Evolutionary conservation across 2,329 filamentous ascomycete species (phyloP), one percentile per base, ranked within the genome.

Genomic region (Hysterium pulicare): DNA sequence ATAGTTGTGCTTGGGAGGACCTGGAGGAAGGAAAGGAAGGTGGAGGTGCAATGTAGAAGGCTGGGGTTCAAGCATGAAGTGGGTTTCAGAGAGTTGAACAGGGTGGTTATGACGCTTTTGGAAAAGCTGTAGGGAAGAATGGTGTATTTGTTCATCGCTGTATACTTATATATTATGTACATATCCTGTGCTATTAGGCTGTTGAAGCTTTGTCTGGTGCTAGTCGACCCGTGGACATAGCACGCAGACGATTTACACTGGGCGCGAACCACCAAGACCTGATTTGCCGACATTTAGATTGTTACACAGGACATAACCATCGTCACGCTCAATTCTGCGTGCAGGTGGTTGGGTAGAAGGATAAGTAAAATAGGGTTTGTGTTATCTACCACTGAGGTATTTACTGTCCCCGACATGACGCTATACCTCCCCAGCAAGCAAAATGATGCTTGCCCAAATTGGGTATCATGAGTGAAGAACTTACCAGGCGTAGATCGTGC

Each of bases 31-130:
- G 66, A 74, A 13, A 70, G 71, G 33, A 64, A 71, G n/a, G 78
- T 86, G 28, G 90, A 95, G 63, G 79, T 95, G 22, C 88, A 95
- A 59, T 91, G 88, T 67, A 77, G 87, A 45, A 75, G 78, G 42
- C 69, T 91, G 20, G 76, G 73, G 5, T 56, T 86, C 13, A 84
- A 78, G 51, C 74, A 83, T 49, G 70, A 79, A 11, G 78, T 89
- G 11, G 54, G 70, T 3, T 43, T 82, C 5, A 70, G 73, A 1
- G 61, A 70, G 3, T 57, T 87, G 16, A 69, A 70, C 9, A 55
- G 56, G 3, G 72, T 76, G 57, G 70, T 81, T 41, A 51, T 58
- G 36, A 57, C 62, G 7, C 59, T 82, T 28, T 64, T 86, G 40
- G 62, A 67, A 16, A 67, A 71, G 50, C 53, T 86, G 41, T 86